These are phyloP conservation scores for Phytopythium kandeliae DNA, from an alignment of 352 stramenopile species.

Conservation along the genomic window DNA sequence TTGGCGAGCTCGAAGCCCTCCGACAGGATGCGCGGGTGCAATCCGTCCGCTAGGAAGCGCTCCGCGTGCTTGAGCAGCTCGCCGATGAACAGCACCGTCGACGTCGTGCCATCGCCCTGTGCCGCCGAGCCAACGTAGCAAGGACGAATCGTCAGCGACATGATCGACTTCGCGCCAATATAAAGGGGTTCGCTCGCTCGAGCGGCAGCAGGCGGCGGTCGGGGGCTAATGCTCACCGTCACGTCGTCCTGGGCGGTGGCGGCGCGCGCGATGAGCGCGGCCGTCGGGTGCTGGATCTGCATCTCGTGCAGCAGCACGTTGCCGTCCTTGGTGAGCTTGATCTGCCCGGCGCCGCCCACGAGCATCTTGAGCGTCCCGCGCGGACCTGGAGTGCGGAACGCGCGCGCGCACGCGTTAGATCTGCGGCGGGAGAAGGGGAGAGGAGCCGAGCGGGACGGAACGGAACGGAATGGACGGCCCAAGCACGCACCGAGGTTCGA, in stretches of 20 bases:
- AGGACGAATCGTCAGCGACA: background rate
- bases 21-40: constrained; percentile 96
- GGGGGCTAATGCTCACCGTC: constrained; percentile 31
- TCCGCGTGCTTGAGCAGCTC: constrained; percentile 98
- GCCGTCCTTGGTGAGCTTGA: constrained; percentile 99
- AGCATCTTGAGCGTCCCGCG: constrained; percentile 99
- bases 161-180: too few relatives aligned
- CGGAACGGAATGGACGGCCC: background rate
- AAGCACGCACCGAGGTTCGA: constrained; percentile 81
- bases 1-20: constrained; percentile 98
- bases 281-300: constrained; percentile 99
- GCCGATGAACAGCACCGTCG: constrained; percentile 97
- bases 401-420: background rate
- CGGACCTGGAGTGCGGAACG: constrained; percentile 55
- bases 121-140: constrained; percentile 2
- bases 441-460: background rate
- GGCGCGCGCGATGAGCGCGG: constrained; percentile 96
- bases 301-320: constrained; percentile 99
- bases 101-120: constrained; percentile 97
- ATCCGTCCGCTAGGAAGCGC: constrained; percentile 93
- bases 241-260: constrained; percentile 96
- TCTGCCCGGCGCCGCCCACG: constrained; percentile 97
- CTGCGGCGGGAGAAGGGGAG: background rate
- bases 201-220: background rate
- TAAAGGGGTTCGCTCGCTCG: too few relatives aligned